Evolutionary conservation across 2,329 filamentous ascomycete species (phyloP).

Genomic region (Gyromitra esculenta): DNA sequence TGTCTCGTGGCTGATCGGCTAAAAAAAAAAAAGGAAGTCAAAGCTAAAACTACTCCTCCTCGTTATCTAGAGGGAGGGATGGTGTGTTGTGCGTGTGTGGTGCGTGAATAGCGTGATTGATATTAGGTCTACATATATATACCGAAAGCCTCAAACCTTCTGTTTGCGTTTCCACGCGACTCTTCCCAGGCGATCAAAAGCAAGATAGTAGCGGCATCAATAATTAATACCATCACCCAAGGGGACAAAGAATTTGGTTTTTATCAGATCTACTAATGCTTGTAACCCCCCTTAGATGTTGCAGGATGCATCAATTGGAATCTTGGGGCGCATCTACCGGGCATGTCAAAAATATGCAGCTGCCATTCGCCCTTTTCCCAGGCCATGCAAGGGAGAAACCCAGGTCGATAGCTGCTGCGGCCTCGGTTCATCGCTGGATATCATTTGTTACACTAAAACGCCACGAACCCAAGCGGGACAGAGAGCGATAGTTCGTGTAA

Average conservation of each 20-base stretch:
- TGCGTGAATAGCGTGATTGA: neutral
- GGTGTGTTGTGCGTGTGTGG: neutral
- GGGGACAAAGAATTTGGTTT: too few relatives aligned
- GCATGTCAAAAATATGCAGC: neutral
- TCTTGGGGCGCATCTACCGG: constrained; percentile 1
- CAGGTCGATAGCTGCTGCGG: constrained; percentile 7
- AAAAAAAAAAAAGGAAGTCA: neutral
- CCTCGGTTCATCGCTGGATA: constrained; percentile 4
- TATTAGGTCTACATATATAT: too few relatives aligned
- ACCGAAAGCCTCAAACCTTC: too few relatives aligned
- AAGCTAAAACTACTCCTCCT: neutral
- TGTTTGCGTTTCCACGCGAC: neutral
- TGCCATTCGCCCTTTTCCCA: neutral
- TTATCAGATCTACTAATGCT: too few relatives aligned
- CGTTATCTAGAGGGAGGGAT: neutral
- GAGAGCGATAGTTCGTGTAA: neutral
- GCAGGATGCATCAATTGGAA: neutral
- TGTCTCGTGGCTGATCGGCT: neutral
- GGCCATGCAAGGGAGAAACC: constrained; percentile 8
- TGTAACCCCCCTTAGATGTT: neutral
- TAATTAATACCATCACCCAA: too few relatives aligned
- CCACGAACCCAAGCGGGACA: neutral
- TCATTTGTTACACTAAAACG: neutral
- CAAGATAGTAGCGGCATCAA: too few relatives aligned
- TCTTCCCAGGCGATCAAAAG: neutral